Conservation (phyloP, 2,329 filamentous ascomycete species). For the Botryotinia globosa region DNA sequence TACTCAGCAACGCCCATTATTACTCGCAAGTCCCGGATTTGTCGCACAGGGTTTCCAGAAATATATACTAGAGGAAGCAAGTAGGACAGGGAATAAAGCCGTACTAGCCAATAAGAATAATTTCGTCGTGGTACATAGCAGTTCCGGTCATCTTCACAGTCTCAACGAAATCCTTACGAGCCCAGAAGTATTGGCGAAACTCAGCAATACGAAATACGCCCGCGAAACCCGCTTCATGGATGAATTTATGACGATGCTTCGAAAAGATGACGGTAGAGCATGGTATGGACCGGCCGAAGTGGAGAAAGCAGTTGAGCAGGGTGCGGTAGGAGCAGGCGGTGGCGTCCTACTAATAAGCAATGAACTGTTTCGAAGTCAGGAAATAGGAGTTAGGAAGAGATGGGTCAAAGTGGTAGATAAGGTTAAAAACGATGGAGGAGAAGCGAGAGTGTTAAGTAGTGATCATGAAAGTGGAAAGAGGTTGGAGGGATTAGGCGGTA, state of each 20-base stretch:
- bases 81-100: conserved; percentile 62
- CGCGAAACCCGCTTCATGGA: conserved; percentile 84
- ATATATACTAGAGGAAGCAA: conserved; percentile 65
- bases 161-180: conserved; percentile 84
- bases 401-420: conserved; percentile 86
- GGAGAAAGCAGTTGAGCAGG: conserved; percentile 76
- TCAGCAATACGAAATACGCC: conserved; percentile 85
- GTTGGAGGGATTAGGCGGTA: conserved; percentile 77
- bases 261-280: conserved; percentile 80
- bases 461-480: conserved; percentile 91
- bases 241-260: conserved; percentile 71
- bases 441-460: conserved; percentile 84
- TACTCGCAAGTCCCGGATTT: conserved; percentile 89
- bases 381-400: conserved; percentile 70
- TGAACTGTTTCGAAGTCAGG: conserved; percentile 78
- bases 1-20: conserved; percentile 62
- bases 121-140: conserved; percentile 74
- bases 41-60: conserved; percentile 76
- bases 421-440: conserved; percentile 82
- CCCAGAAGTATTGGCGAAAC: conserved; percentile 69
- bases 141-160: conserved; percentile 81
- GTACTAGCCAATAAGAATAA: conserved; percentile 62
- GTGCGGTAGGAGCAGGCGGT: conserved; percentile 82
- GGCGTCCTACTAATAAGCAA: conserved; percentile 86
- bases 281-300: conserved; percentile 89